Base-by-base conservation (phyloP, 2,329 filamentous ascomycete species). In the Metarhizium guizhouense region DNA sequence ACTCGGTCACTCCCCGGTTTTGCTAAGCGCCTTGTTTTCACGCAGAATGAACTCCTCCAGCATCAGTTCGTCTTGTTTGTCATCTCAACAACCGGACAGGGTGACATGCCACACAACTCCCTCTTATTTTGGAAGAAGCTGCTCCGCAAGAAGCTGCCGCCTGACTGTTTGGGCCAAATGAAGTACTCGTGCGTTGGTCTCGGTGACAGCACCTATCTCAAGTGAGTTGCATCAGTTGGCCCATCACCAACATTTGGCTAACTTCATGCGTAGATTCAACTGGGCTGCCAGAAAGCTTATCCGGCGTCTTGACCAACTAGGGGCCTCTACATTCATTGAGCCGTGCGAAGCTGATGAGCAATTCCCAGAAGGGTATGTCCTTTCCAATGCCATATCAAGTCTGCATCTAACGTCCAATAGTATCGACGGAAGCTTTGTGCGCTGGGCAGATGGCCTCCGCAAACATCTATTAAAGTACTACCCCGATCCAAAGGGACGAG, bases 121-220 rank as follows among this genome's bases (percentile, higher is more conserved):
- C 79, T 84, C 47, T 74, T 74, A 1, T 92, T 99, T 67, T 99
- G 94, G 94, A 90, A 83, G 67, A 87, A 84, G 57, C 77, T 99
- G 42, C 76, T 95, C 18, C 81, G 90, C 61, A 91, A 88, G 69
- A 89, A 84, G 62, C 79, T 99, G 32, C 82, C 86, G 13, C 77
- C 84, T 3, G 82, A 80, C 16, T 92, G 86, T 63, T 75, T 99
- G 43, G 67, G 75, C 42, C 78, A 80, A 38, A 74, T 95, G 59
- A 79, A 76, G 1, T 97, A 95, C 71, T 86, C 89, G 3, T 88
- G 86, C 0, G 96, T 97, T 75, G 94, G 94, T 0, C 79, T 97
- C 1, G 94, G 94, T 0, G 94, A 99, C 70, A 96, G 88, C 65
- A 95, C 92, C 1, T 99, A 99, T 76, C 80, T 87, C 55, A 93